Base-by-base conservation (phyloP, 2,329 filamentous ascomycete species). In the Cucurbitaria berberidis region DNA sequence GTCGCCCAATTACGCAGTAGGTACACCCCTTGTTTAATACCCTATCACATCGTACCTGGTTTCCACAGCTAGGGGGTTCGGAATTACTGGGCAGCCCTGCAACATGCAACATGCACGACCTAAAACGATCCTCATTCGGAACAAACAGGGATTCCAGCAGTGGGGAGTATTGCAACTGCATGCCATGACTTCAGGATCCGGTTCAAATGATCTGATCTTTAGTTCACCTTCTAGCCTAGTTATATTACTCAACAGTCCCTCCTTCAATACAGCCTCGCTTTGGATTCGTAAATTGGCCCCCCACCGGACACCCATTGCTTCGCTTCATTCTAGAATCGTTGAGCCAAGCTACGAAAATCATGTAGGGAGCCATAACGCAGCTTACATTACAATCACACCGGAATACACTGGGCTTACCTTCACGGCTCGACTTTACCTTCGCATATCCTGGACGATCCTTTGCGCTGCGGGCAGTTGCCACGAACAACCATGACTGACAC, bases 121-220 rank as follows among this genome's bases (percentile, higher is more conserved):
- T 59, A 55, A 55, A 54, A 35, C 50, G 56, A 62, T 62, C 45
- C 48, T 57, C 59, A 51, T 52, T 51, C 51, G 35, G 57, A 51
- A 57, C 38, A 59, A 11, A 40, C 58, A 54, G 48, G 56, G 56
- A 45, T 41, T 48, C 18, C 45, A 53, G 48, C 48, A 39, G 53
- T 49, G 45, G 41, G 50, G 48, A 47, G 49, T 40, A 57, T 27
- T 11, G 24, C 40, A 54, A 44, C 40, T 42, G 38, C 51, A 48
- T 44, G 51, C 40, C 48, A 58, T 51, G 39, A 45, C 39, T 48
- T 59, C 42, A 29, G 48, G 39, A 30, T 42, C 43, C 41, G 40
- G 29, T 34, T 41, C 18, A 36, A 24, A 10, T 30, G 47, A 35
- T 45, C 54, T 51, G 52, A 54, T 42, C 35, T 48, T 45, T 24